phyloP scores from a whole-genome alignment of 2,329 filamentous ascomycete species.

The Pseudopyricularia cyperi region DNA sequence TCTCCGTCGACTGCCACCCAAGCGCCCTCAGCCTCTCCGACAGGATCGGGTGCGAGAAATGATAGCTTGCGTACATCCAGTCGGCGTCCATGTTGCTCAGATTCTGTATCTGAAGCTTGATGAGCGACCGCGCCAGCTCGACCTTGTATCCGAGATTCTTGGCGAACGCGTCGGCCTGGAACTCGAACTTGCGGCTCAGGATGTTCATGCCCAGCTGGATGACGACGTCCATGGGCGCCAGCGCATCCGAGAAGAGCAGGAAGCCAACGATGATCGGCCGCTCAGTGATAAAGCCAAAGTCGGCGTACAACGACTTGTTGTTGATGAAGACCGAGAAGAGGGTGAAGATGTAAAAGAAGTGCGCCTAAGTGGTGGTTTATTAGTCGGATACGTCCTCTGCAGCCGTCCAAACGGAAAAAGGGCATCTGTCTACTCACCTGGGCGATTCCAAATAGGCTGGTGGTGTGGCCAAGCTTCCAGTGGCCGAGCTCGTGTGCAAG shows the following conservation, averaged over 20 bases:
- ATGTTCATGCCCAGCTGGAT: conserved; percentile 95
- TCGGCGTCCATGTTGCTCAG: conserved; percentile 98
- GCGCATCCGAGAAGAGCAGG: conserved; percentile 92
- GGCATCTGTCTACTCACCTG: conserved; percentile 40
- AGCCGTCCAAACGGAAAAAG: not conserved
- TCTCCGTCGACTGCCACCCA: conserved; percentile 60
- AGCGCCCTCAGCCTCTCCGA: conserved; percentile 86
- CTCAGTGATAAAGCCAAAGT: conserved; percentile 76
- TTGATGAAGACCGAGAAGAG: conserved; percentile 97
- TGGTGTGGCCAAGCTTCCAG: conserved; percentile 94
- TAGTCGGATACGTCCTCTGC: not conserved
- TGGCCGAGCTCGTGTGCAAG: conserved; percentile 93
- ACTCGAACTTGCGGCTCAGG: conserved; percentile 87
- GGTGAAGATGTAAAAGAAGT: conserved; percentile 93
- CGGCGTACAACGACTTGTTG: conserved; percentile 79
- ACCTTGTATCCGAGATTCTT: conserved; percentile 68
- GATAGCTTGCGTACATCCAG: conserved; percentile 96
- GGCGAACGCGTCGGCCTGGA: conserved; percentile 88
- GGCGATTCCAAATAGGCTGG: conserved; percentile 74
- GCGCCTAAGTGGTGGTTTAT: conserved; percentile 43
- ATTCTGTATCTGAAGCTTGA: conserved; percentile 98
- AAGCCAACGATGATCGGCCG: conserved; percentile 94
- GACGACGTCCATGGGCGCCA: conserved; percentile 86
- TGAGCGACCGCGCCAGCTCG: conserved; percentile 74
- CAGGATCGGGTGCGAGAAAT: conserved; percentile 95